Percentiles rank a stretch among this genome's conserved stretches.
Evolutionary conservation across 345 rosid genomes (phyloP).

Genomic region (Brassica carinata): DNA sequence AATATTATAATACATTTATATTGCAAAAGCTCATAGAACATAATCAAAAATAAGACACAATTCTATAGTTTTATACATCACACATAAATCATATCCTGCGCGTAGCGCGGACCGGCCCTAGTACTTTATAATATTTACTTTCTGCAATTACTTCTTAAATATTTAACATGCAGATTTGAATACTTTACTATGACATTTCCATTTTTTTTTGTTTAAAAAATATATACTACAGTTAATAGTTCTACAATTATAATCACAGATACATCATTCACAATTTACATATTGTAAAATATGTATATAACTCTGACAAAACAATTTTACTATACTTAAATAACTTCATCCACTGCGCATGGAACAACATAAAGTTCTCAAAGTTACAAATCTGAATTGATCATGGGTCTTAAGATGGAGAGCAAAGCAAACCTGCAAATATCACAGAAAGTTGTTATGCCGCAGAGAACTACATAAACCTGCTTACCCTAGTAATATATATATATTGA

Average conservation of each 20-base stretch:
- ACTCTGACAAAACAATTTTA: not conserved
- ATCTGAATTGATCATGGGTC: not conserved
- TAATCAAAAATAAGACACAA: no score
- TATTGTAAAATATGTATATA: not conserved
- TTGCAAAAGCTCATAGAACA: no score
- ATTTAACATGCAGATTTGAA: not conserved
- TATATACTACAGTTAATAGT: not conserved
- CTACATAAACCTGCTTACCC: no score
- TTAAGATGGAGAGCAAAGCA: not conserved
- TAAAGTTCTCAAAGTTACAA: not conserved
- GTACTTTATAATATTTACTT: no score
- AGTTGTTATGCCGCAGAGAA: no score
- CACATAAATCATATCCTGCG: no score
- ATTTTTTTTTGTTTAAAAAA: no score
- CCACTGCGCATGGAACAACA: not conserved
- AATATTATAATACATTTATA: no score
- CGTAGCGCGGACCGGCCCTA: no score
- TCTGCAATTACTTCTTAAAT: no score
- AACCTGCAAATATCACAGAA: not conserved
- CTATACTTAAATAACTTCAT: not conserved
- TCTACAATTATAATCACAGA: not conserved
- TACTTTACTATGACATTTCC: not conserved
- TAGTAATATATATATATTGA: no score
- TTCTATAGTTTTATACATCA: no score
- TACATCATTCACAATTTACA: not conserved